These are phyloP conservation scores for Delphinella strobiligena DNA, from an alignment of 2,329 filamentous ascomycete genomes.

Conservation along the genomic window DNA sequence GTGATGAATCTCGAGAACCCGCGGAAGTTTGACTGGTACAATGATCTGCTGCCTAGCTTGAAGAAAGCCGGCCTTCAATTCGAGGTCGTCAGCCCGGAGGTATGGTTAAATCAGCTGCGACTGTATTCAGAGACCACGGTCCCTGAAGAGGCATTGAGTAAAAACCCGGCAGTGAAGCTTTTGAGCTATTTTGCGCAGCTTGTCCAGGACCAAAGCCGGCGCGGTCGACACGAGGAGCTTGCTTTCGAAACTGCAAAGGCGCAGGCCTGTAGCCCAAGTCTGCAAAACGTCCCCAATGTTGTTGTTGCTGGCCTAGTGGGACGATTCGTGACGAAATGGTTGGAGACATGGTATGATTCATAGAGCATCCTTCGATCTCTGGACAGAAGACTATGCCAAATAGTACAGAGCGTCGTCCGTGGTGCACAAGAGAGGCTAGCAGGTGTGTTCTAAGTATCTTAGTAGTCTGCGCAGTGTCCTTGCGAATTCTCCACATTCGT, in stretches of 20 bases:
- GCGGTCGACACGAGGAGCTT: background rate
- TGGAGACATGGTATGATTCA: background rate
- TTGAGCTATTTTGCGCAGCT: constrained; percentile 17
- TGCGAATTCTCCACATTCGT: too few relatives aligned
- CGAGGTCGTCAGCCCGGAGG: constrained; percentile 10
- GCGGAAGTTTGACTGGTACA: constrained; percentile 36
- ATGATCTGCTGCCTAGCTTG: constrained; percentile 40
- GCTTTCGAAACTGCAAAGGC: background rate
- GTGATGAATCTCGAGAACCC: constrained; percentile 32
- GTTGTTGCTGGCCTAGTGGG: background rate
- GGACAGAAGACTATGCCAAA: too few relatives aligned
- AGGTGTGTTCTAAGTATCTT: too few relatives aligned
- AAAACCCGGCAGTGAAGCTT: constrained; percentile 20
- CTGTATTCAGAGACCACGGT: background rate
- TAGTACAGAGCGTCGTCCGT: too few relatives aligned
- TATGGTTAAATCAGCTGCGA: constrained; percentile 14
- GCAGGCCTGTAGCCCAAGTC: background rate
- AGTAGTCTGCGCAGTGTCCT: too few relatives aligned
- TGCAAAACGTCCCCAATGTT: background rate
- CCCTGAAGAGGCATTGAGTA: constrained; percentile 13
- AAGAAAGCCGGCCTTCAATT: constrained; percentile 11
- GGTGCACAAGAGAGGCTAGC: too few relatives aligned
- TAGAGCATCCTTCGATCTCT: too few relatives aligned
- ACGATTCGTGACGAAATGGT: background rate
- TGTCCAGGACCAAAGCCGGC: constrained; percentile 14